Base-by-base conservation (phyloP, 2,329 filamentous ascomycete genomes). In the Tolypocladium amazonense region DNA sequence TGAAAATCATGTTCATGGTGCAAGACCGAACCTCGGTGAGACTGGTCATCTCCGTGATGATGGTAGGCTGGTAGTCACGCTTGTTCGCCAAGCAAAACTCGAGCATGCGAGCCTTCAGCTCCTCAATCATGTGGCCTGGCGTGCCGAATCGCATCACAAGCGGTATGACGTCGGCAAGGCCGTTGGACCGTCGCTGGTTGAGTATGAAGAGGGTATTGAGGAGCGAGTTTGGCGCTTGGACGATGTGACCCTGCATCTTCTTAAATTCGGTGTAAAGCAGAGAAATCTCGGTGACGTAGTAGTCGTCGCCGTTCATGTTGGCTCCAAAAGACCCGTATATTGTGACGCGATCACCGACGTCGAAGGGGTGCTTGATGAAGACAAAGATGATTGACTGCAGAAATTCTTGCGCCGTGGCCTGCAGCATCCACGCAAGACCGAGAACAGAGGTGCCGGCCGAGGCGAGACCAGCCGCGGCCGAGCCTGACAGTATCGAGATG, bases 241-340 rank as follows among this genome's bases (percentile, higher is more conserved):
- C 93, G 30, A 97, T 88, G 67, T 97, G 92, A 2, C 93, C 93
- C 73, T 97, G 88, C 89, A 97, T 93, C 79, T 97, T 97, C 81
- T 97, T 97, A 79, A 97, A 97, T 69, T 97, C 93, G 18, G 93
- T 97, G 72, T 94, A 97, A 20, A 97, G 81, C 1, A 97, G 81
- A 1, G 91, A 89, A 59, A 97, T 95, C 69, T 96, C 90, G 59
- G 95, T 96, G 58, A 97, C 92, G 65, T 96, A 97, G 74, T 96
- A 97, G 68, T 97, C 93, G 67, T 97, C 93, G 54, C 92, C 92
- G 41, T 82, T 84, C 69, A 91, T 81, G 20, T 81, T 72, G n/a
- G 86, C 81, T 62, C 93, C 93, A 0, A 91, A 91, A 67, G 92
- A 95, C 58, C 92, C 92, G 68, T 97, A 97, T 25, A 97, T 84